Conservation (phyloP, 192 early-diverging fungal genomes). For the Coemansia sp. region DNA sequence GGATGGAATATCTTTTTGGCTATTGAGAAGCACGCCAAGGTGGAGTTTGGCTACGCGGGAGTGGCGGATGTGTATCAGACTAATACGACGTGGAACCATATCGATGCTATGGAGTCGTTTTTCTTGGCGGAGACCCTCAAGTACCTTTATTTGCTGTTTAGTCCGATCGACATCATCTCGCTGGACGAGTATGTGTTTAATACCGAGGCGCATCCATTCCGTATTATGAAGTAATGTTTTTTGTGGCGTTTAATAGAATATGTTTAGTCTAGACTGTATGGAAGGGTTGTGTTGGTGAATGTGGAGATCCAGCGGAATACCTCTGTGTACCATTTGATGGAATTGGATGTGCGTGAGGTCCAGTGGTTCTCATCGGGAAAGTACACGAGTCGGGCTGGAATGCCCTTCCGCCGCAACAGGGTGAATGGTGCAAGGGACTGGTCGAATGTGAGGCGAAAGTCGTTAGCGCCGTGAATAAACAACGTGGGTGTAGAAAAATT, state of each 20-base stretch:
- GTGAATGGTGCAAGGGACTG: constrained; percentile 73
- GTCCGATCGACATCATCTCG: constrained; percentile 60
- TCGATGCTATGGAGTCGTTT: constrained; percentile 68
- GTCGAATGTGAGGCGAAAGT: constrained; percentile 63
- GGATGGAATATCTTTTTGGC: constrained; percentile 83
- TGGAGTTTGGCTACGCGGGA: constrained; percentile 60
- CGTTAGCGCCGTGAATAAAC: constrained; percentile 68
- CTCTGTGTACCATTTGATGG: constrained; percentile 65
- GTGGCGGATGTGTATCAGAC: constrained; percentile 27
- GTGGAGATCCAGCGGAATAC: constrained; percentile 59
- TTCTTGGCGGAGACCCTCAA: constrained; percentile 96
- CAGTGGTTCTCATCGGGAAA: constrained; percentile 74
- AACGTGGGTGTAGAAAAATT: constrained; percentile 74
- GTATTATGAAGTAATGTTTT: constrained; percentile 23
- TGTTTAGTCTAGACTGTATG: constrained; percentile 8
- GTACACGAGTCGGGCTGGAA: constrained; percentile 63
- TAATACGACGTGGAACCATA: background rate
- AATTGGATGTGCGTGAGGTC: constrained; percentile 65
- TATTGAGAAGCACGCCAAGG: constrained; percentile 76
- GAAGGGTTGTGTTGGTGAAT: constrained; percentile 24
- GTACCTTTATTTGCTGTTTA: constrained; percentile 89
- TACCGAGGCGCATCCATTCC: constrained; percentile 91
- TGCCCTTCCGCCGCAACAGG: constrained; percentile 64
- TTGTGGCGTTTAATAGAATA: background rate
- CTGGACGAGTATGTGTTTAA: constrained; percentile 88